phyloP scores from a whole-genome alignment of 768 basidiomycete genomes.

The Suillus subalutaceus region DNA sequence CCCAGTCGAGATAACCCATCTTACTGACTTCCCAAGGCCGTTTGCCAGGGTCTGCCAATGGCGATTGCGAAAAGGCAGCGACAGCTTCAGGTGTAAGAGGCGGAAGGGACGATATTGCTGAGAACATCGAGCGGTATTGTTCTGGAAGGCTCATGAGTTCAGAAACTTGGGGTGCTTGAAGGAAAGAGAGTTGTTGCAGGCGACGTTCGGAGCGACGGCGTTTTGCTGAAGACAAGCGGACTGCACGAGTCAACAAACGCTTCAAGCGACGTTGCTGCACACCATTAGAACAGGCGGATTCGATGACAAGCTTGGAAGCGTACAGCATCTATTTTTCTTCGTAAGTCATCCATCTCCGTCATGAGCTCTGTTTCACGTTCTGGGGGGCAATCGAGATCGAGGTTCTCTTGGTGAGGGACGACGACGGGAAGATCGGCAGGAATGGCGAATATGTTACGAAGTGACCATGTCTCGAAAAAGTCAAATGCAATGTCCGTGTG shows the following conservation, averaged over 20 bases:
- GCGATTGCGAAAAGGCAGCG: slow-evolving; percentile 34
- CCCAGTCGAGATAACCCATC: slow-evolving; percentile 81
- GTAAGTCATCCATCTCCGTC: slow-evolving; percentile 68
- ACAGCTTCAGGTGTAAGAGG: slow-evolving; percentile 43
- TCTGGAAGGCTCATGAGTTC: slow-evolving; percentile 44
- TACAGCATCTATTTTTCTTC: slow-evolving; percentile 71
- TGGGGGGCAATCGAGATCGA: slow-evolving; percentile 65
- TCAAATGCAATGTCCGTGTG: slow-evolving; percentile 92
- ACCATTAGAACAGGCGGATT: slow-evolving; percentile 7
- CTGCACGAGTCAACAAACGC: slow-evolving; percentile 55
- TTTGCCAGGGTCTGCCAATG: slow-evolving; percentile 60
- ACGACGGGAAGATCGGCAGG: slow-evolving; percentile 70
- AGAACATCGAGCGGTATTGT: slow-evolving; percentile 48
- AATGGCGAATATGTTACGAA: slow-evolving; percentile 86
- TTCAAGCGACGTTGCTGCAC: slow-evolving; percentile 68
- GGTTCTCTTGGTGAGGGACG: slow-evolving; percentile 72
- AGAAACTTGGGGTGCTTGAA: slow-evolving; percentile 43
- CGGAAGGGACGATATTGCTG: slow-evolving; percentile 51
- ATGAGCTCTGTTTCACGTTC: slow-evolving; percentile 63
- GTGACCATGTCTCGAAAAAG: slow-evolving; percentile 87
- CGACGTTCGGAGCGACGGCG: slow-evolving; percentile 49
- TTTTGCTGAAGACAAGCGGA: slow-evolving; percentile 48
- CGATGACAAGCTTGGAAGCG: slow-evolving; percentile 29
- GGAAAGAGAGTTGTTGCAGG: slow-evolving; percentile 44
- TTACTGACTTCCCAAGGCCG: slow-evolving; percentile 78